phyloP scores from a whole-genome alignment of 495 filamentous ascomycete genomes.

The Podospora anserina region DNA sequence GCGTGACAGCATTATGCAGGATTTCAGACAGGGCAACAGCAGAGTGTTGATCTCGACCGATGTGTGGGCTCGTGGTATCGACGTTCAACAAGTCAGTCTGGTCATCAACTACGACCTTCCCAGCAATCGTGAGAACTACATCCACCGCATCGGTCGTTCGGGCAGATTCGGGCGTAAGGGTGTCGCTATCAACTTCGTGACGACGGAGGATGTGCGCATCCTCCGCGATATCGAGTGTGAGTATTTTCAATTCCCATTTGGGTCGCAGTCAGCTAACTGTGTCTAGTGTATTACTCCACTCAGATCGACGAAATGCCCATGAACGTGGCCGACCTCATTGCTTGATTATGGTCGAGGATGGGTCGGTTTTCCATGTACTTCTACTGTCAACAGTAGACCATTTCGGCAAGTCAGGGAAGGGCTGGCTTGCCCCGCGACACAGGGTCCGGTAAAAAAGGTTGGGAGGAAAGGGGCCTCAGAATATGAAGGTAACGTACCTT shows the following conservation, averaged over 20 bases:
- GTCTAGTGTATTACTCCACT: constrained; percentile 63
- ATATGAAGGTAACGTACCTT: constrained; percentile 8
- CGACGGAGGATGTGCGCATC: constrained; percentile 97
- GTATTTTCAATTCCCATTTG: constrained; percentile 16
- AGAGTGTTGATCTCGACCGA: constrained; percentile 98
- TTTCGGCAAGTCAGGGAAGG: neutral
- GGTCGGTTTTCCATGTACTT: neutral
- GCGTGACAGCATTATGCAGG: constrained; percentile 99
- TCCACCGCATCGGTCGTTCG: constrained; percentile 97
- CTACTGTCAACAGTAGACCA: neutral
- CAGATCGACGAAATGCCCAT: constrained; percentile 87
- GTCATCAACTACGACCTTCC: constrained; percentile 99
- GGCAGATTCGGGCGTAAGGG: constrained; percentile 99
- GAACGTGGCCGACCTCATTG: constrained; percentile 73
- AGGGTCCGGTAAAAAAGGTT: constrained; percentile 8
- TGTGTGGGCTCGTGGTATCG: constrained; percentile 95
- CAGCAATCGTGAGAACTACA: constrained; percentile 99
- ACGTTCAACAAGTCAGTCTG: constrained; percentile 97
- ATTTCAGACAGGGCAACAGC: constrained; percentile 96
- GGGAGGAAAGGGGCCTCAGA: constrained; percentile 21
- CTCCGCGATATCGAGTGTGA: constrained; percentile 89
- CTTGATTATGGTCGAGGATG: constrained; percentile 17
- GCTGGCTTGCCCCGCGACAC: neutral
- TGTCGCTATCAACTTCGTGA: constrained; percentile 99
- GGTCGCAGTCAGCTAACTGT: constrained; percentile 19